Evolutionary conservation across 1,284 basidiomycete species (phyloP).

Genomic region (Mycena citricolor): DNA sequence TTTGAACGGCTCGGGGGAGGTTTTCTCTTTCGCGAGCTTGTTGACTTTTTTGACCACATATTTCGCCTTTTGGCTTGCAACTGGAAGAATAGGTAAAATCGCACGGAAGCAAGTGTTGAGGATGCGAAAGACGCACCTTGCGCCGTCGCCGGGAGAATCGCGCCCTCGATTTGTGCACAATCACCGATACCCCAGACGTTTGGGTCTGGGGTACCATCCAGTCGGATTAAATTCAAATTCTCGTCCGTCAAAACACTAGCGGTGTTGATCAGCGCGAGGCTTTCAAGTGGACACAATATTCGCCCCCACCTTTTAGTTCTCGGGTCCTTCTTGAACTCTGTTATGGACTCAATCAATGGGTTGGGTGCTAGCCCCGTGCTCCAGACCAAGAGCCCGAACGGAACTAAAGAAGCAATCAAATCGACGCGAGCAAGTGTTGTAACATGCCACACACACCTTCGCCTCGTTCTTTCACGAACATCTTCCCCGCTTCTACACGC

Average conservation of each 20-base stretch:
- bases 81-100: constrained; percentile 38
- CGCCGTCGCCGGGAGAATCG: constrained; percentile 78
- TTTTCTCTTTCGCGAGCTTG: constrained; percentile 47
- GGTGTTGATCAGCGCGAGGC: background rate
- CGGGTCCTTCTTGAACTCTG: constrained; percentile 60
- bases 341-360: constrained; percentile 66
- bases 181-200: constrained; percentile 88
- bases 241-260: constrained; percentile 57
- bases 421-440: constrained; percentile 43
- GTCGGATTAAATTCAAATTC: constrained; percentile 58
- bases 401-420: constrained; percentile 44
- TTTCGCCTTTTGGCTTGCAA: constrained; percentile 79
- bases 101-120: constrained; percentile 4
- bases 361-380: constrained; percentile 82
- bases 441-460: constrained; percentile 39
- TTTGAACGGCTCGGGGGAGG: constrained; percentile 51
- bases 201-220: constrained; percentile 58
- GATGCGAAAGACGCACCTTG: constrained; percentile 49
- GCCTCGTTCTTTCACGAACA: constrained; percentile 63
- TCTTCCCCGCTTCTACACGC: constrained; percentile 62
- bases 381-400: constrained; percentile 85
- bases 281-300: background rate
- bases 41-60: constrained; percentile 74
- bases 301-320: constrained; percentile 56
- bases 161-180: constrained; percentile 60